A percentile compares a stretch with the other conserved stretches of the same genome.
phyloP scores from a whole-genome alignment of 2,329 filamentous ascomycete species.

The Leptographium lundbergii region DNA sequence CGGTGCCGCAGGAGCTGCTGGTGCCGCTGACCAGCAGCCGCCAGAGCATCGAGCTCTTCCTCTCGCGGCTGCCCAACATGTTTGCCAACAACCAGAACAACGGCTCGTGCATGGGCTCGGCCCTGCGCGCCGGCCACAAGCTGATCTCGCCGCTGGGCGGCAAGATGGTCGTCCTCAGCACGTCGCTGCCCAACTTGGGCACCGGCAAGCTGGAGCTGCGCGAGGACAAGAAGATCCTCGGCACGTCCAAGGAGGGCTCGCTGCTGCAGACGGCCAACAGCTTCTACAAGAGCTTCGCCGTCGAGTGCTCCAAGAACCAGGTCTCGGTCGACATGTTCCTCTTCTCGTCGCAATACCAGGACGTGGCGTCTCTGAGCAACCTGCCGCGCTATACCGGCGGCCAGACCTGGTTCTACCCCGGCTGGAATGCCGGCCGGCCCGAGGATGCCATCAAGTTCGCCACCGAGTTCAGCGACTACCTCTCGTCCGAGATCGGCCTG shows the following conservation, averaged over 20 bases:
- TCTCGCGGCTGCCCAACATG: conserved; percentile 87
- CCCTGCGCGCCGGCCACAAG: conserved; percentile 85
- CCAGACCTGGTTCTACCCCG: conserved; percentile 97
- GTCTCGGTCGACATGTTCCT: conserved; percentile 98
- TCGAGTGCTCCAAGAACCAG: conserved; percentile 97
- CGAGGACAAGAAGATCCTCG: conserved; percentile 91
- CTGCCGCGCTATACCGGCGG: conserved; percentile 91
- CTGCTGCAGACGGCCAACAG: conserved; percentile 86
- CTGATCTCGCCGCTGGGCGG: conserved; percentile 88
- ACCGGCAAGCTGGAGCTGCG: conserved; percentile 83
- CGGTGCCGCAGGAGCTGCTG: conserved; percentile 81
- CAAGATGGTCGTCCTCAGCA: conserved; percentile 85
- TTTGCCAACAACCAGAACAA: conserved; percentile 88
- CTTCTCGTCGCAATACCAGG: conserved; percentile 91
- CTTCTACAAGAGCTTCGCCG: conserved; percentile 98
- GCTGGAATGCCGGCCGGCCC: conserved; percentile 85
- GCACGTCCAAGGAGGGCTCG: conserved; percentile 80
- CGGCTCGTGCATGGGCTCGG: conserved; percentile 89
- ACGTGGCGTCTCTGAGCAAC: conserved; percentile 92
- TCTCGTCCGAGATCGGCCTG: conserved; percentile 92
- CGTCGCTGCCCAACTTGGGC: conserved; percentile 81
- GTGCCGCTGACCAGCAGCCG: conserved; percentile 83
- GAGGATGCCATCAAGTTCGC: conserved; percentile 98
- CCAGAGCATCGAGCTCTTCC: conserved; percentile 81
- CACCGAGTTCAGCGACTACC: conserved; percentile 87